phyloP scores from a whole-genome alignment of 148 eudicot species.

The Mesembryanthemum crystallinum region DNA sequence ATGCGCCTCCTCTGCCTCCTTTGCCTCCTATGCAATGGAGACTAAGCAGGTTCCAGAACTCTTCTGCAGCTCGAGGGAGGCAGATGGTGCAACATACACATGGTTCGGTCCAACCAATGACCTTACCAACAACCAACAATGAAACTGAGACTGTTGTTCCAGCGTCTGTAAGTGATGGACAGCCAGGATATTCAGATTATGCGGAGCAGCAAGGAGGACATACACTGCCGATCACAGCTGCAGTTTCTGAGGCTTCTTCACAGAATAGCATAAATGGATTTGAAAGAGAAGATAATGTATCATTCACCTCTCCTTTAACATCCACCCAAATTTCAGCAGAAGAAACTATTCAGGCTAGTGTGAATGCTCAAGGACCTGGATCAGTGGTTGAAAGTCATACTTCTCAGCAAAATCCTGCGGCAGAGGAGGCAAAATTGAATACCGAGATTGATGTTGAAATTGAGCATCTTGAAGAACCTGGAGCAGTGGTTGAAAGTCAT shows the following conservation, averaged over 20 bases:
- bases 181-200: constrained; percentile 22
- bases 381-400: constrained; percentile 21
- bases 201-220: constrained; percentile 21
- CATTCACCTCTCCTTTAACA: constrained; percentile 12
- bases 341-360: constrained; percentile 20
- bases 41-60: constrained; percentile 55
- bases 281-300: constrained; percentile 15
- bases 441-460: constrained; percentile 26
- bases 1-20: constrained; percentile 91
- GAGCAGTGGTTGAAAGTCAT: constrained; percentile 20
- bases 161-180: constrained; percentile 11
- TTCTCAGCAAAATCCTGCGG: constrained; percentile 16
- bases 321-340: constrained; percentile 17
- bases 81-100: constrained; percentile 22
- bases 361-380: constrained; percentile 15
- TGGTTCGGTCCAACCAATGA: constrained; percentile 28
- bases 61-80: constrained; percentile 36
- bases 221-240: constrained; percentile 22
- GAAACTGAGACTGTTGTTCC: neutral
- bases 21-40: constrained; percentile 98
- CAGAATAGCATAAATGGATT: constrained; percentile 16
- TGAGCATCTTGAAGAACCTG: constrained; percentile 28
- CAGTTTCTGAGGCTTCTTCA: constrained; percentile 21
- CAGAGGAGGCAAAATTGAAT: constrained; percentile 18
- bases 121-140: constrained; percentile 1